phyloP scores from a whole-genome alignment of 108 stramenopile genomes.

The Parmales sp. region DNA sequence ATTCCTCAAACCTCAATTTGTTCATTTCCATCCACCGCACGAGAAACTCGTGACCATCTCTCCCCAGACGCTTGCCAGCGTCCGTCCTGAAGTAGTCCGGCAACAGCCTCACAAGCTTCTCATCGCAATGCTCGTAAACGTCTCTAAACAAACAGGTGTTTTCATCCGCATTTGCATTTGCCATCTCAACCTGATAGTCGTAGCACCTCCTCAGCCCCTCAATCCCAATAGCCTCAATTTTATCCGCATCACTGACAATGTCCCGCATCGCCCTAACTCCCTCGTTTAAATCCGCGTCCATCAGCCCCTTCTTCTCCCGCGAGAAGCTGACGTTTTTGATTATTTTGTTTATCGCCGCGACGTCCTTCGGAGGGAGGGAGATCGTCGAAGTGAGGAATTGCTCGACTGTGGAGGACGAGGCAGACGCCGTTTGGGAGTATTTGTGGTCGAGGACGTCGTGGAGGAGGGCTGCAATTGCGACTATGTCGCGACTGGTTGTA shows the following conservation, averaged over 20 bases:
- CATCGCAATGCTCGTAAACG: constrained; percentile 11
- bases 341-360: not conserved
- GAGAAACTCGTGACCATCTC: not conserved
- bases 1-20: not conserved
- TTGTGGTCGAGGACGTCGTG: constrained; percentile 18
- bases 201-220: not conserved
- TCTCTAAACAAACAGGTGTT: not conserved
- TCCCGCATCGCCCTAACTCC: not conserved
- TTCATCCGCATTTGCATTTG: not conserved
- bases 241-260: constrained; percentile 7
- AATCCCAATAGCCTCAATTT: constrained; percentile 9
- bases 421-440: not conserved
- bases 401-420: not conserved
- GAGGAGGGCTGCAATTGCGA: constrained; percentile 2
- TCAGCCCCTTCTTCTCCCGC: not conserved
- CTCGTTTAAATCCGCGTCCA: not conserved
- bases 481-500: not conserved
- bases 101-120: not conserved
- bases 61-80: not conserved
- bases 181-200: not conserved
- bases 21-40: not conserved
- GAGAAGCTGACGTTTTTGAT: not conserved
- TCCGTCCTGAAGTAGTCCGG: constrained; percentile 5
- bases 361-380: not conserved
- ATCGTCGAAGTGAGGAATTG: not conserved